Evolutionary conservation across 768 basidiomycete species (phyloP).

Genomic region (Naganishia antarctica): DNA sequence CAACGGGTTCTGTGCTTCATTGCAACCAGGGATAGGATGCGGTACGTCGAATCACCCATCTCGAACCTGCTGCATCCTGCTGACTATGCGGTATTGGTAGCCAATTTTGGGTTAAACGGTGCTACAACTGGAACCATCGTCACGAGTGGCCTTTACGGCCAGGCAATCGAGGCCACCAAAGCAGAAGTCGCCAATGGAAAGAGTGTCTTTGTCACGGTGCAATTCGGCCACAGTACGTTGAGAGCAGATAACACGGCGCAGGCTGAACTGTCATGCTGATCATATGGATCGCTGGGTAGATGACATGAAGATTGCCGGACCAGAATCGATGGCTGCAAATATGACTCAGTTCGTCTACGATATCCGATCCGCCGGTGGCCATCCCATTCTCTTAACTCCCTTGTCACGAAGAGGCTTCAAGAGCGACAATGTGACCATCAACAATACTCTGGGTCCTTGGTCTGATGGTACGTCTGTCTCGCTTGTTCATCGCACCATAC

Average conservation of each 20-base stretch:
- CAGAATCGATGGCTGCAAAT: conserved; percentile 24
- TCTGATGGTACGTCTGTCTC: conserved; percentile 3
- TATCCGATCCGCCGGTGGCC: conserved; percentile 5
- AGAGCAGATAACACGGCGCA: background rate
- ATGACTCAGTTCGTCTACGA: conserved; percentile 24
- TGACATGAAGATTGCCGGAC: conserved; percentile 26
- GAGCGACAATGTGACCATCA: conserved; percentile 10
- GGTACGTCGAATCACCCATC: background rate
- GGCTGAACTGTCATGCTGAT: background rate
- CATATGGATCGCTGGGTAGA: background rate
- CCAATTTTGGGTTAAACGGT: conserved; percentile 24
- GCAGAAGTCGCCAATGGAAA: conserved; percentile 14
- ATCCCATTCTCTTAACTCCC: conserved; percentile 23
- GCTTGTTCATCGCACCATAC: too few species aligned
- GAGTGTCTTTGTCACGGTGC: conserved; percentile 23
- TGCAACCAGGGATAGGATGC: conserved; percentile 10
- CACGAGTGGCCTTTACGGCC: background rate
- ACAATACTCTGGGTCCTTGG: conserved; percentile 18
- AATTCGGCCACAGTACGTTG: conserved; percentile 28
- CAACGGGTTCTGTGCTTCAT: conserved; percentile 23
- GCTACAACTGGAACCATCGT: conserved; percentile 26
- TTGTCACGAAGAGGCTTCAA: conserved; percentile 20
- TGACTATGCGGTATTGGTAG: too few species aligned
- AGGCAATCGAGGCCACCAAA: conserved; percentile 6
- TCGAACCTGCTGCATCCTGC: background rate